These are phyloP conservation scores for Physcomitrium patens DNA, from an alignment of 225 moss, liverwort and hornwort genomes.

Conservation along the genomic window DNA sequence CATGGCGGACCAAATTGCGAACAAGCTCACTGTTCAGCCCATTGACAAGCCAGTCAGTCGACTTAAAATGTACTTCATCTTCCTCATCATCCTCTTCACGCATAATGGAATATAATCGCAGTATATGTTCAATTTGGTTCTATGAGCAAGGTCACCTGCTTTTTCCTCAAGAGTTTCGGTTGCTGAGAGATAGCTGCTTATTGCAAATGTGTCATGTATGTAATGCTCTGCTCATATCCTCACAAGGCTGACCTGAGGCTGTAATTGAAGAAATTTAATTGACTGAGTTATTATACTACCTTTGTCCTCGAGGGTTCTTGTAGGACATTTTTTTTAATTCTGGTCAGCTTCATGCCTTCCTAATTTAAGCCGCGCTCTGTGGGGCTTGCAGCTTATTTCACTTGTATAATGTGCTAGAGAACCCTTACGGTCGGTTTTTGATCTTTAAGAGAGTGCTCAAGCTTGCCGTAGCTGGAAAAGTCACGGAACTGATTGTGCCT, in stretches of 20 bases:
- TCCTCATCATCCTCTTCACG: background rate
- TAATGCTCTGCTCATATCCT: background rate
- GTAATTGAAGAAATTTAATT: background rate
- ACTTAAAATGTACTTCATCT: constrained; percentile 72
- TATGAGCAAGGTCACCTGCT: background rate
- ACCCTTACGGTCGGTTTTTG: constrained; percentile 88
- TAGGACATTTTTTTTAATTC: background rate
- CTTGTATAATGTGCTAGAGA: constrained; percentile 90
- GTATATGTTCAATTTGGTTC: constrained; percentile 1
- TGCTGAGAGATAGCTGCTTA: background rate
- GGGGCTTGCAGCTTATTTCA: constrained; percentile 80
- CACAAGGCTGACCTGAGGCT: background rate
- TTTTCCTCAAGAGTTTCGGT: background rate
- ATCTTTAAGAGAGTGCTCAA: constrained; percentile 91
- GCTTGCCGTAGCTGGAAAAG: constrained; percentile 84
- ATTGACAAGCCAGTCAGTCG: constrained; percentile 87
- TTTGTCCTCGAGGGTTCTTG: background rate
- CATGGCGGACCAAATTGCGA: constrained; percentile 95
- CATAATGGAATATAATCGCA: background rate
- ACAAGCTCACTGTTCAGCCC: constrained; percentile 82
- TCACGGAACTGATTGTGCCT: constrained; percentile 84
- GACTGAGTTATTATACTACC: background rate
- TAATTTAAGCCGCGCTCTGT: constrained; percentile 16
- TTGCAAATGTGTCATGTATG: background rate
- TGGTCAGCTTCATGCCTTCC: background rate